Evolutionary conservation across 305 asterid species (phyloP), one percentile per base, ranked within the genome.

Genomic region (Lippia alba): DNA sequence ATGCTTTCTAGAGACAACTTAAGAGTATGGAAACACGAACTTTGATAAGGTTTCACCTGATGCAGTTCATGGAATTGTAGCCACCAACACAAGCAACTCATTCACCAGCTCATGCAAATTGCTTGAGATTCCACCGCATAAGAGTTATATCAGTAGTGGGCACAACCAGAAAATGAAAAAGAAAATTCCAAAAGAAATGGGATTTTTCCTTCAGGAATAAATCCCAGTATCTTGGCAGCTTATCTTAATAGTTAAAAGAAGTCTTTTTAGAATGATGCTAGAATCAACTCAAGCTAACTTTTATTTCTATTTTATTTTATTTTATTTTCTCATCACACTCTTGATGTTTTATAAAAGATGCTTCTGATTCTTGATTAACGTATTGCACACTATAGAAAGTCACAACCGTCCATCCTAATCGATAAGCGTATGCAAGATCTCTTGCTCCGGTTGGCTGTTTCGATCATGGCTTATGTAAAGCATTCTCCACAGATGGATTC

Each of bases 91-190:
- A 40, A 61, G 61, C 48, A 56, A 64, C 48, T 19, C 71, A 66
- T 46, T 66, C 78, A 75, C 78, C 82, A 73, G 81, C 75, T 81
- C 64, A 74, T 65, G 70, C 86, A 68, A 81, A 66, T 80, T 78
- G 83, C 78, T 64, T 40, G 81, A 71, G 81, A 85, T 79, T 81
- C 86, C 81, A 75, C 46, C 45, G 80, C 65, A 77, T 73, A 71
- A 66, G 33, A 33, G 66, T 80, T 71, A 81, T 78, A 76, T 70
- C 83, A 73, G 69, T 72, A 61, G 75, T 79, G 74, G 82, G 76
- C 66, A 24, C 30, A 56, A 66, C 61, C 51, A 54, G 70, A 66
- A 56, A 36, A 8, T 8, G 9, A 36, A 36, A 36, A 36, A 36
- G 41, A 36, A 36, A 44, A 44, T 66, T 74, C 77, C 74, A 3